phyloP scores from a whole-genome alignment of 176 grass and related monocot species.

The Elymus sibiricus region DNA sequence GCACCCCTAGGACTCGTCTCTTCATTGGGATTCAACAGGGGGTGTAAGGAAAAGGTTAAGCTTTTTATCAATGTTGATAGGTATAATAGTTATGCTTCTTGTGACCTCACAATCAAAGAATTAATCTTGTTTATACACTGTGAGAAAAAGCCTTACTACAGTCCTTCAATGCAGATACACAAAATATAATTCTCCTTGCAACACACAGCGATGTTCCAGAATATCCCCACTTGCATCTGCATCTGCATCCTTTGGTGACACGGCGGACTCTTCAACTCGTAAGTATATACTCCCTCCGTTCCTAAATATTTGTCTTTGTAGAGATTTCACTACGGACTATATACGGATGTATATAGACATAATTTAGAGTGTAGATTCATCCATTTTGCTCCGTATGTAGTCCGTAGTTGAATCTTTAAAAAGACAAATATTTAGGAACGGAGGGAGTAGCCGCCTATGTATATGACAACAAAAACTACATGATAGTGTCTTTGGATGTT shows the following conservation, averaged over 20 bases:
- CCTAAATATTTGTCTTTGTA: no score
- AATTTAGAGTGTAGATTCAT: no score
- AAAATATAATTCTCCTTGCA: slow-evolving; percentile 23
- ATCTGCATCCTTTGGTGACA: slow-evolving; percentile 63
- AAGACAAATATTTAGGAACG: no score
- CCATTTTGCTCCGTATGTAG: no score
- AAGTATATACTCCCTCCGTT: no score
- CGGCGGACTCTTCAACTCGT: slow-evolving; percentile 47
- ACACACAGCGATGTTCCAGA: slow-evolving; percentile 23
- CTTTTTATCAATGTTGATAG: slow-evolving; percentile 40
- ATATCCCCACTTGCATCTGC: slow-evolving; percentile 32
- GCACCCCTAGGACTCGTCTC: slow-evolving; percentile 41
- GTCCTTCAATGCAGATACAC: slow-evolving; percentile 23
- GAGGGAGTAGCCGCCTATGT: not conserved
- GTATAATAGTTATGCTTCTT: slow-evolving; percentile 23
- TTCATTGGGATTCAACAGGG: slow-evolving; percentile 34
- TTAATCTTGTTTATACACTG: not conserved
- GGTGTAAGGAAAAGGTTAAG: slow-evolving; percentile 32
- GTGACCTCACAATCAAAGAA: not conserved
- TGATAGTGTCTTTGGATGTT: slow-evolving; percentile 12
- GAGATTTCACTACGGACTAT: no score
- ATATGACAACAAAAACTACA: not conserved
- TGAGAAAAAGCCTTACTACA: slow-evolving; percentile 4
- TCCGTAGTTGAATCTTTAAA: no score
- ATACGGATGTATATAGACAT: no score